Evolutionary conservation across 2,329 filamentous ascomycete species (phyloP).

Genomic region (Xylaria sp.): DNA sequence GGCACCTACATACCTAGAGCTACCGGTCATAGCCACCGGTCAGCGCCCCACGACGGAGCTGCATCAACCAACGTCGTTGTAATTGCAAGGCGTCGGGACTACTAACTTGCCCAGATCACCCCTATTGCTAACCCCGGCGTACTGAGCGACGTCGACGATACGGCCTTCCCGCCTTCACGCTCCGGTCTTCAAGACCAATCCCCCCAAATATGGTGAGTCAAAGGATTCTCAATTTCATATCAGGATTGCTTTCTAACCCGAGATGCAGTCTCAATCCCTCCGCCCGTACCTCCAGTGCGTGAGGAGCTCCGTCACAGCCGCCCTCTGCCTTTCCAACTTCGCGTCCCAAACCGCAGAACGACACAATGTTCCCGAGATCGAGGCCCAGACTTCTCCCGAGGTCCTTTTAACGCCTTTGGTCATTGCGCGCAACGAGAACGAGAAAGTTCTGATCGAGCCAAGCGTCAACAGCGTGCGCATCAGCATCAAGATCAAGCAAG

Average conservation of each 20-base stretch:
- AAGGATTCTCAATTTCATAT: constrained; percentile 2
- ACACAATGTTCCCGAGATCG: constrained; percentile 98
- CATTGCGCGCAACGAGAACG: constrained; percentile 94
- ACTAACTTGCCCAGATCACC: constrained; percentile 29
- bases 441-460: constrained; percentile 94
- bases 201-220: constrained; percentile 42
- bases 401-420: constrained; percentile 91
- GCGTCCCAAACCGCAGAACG: constrained; percentile 95
- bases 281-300: constrained; percentile 97
- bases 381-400: constrained; percentile 92
- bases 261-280: constrained; percentile 87
- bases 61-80: constrained; percentile 37
- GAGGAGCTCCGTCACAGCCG: constrained; percentile 91
- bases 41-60: constrained; percentile 41
- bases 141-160: constrained; percentile 27
- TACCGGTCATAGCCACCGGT: constrained; percentile 7
- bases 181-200: constrained; percentile 31
- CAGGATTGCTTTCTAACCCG: constrained; percentile 41
- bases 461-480: constrained; percentile 97
- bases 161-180: constrained; percentile 8
- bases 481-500: constrained; percentile 99
- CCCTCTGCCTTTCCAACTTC: constrained; percentile 95
- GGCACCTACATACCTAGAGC: constrained; percentile 2
- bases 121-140: constrained; percentile 22
- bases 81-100: constrained; percentile 36